Percentiles rank a stretch among this genome's conserved stretches.
phyloP scores from a whole-genome alignment of 2,329 filamentous ascomycete genomes.

The Penicillium sumatraense region DNA sequence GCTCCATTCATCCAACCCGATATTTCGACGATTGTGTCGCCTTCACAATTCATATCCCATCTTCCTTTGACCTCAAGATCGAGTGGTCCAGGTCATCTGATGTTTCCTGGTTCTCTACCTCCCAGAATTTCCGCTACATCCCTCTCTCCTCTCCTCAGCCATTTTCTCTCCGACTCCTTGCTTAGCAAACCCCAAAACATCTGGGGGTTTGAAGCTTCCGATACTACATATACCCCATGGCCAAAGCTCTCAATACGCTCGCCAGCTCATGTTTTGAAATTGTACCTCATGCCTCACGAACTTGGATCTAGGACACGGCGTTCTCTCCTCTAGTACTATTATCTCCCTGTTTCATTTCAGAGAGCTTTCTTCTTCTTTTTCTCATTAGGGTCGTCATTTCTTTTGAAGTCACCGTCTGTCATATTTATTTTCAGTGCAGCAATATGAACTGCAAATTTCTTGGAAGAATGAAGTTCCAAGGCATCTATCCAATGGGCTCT shows the following conservation, averaged over 20 bases:
- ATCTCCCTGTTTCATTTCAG: constrained; percentile 9
- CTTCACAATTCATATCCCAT: not conserved
- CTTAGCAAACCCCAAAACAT: constrained; percentile 1
- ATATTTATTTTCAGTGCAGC: constrained; percentile 2
- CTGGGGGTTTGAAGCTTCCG: constrained; percentile 5
- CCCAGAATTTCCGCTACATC: not conserved
- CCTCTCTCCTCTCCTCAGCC: not conserved
- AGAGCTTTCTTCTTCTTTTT: constrained; percentile 10
- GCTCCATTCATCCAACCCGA: no score
- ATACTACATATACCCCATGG: constrained; percentile 16
- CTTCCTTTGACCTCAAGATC: not conserved
- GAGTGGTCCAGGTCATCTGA: constrained; percentile 8
- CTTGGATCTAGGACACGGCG: constrained; percentile 27
- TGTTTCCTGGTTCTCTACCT: constrained; percentile 6
- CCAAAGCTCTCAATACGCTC: constrained; percentile 10
- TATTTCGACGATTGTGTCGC: constrained; percentile 3
- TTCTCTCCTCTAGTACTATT: constrained; percentile 21
- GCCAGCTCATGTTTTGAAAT: constrained; percentile 14
- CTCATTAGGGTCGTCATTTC: constrained; percentile 10
- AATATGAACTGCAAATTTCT: not conserved
- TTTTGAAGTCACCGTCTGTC: constrained; percentile 14
- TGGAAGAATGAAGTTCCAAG: not conserved
- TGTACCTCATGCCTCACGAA: constrained; percentile 32
- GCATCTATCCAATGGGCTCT: not conserved
- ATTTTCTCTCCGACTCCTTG: not conserved